A percentile compares a stretch with the other conserved stretches of the same genome.
These are phyloP conservation scores for Pluteus cervinus DNA, from an alignment of 768 basidiomycete genomes.

Conservation along the genomic window DNA sequence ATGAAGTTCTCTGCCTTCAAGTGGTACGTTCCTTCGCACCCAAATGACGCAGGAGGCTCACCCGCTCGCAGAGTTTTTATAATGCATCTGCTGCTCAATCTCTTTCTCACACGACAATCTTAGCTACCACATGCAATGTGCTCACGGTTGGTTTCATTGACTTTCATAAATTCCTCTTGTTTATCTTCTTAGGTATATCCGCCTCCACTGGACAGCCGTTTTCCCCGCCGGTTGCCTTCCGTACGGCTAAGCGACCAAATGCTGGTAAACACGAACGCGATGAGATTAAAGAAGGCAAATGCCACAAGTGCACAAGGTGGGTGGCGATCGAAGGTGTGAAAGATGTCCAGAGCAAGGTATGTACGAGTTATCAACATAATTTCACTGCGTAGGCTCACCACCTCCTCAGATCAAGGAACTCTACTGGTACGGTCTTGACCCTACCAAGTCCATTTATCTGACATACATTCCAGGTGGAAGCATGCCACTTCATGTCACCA, in stretches of 20 bases:
- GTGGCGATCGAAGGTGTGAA: slow-evolving; percentile 68
- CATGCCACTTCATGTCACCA: slow-evolving; percentile 77
- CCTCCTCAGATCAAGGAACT: slow-evolving; percentile 9
- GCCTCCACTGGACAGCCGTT: slow-evolving; percentile 65
- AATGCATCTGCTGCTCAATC: not conserved
- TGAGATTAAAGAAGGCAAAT: slow-evolving; percentile 61
- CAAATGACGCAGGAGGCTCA: not conserved
- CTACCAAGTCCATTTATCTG: not conserved
- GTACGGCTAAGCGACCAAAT: slow-evolving; percentile 35
- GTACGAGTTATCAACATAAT: slow-evolving; percentile 2
- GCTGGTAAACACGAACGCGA: slow-evolving; percentile 55
- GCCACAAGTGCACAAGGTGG: slow-evolving; percentile 76
- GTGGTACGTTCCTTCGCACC: slow-evolving; percentile 40
- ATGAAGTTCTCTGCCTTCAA: slow-evolving; percentile 83
- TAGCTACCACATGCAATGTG: slow-evolving; percentile 82
- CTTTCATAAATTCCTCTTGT: not conserved
- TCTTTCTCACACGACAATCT: not conserved
- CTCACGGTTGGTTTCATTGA: slow-evolving; percentile 47
- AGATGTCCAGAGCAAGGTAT: slow-evolving; percentile 65
- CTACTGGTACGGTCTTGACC: slow-evolving; percentile 6
- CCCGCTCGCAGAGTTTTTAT: not conserved
- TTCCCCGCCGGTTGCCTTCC: slow-evolving; percentile 68
- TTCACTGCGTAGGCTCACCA: not conserved
- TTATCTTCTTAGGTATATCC: slow-evolving; percentile 51
- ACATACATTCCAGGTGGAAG: slow-evolving; percentile 43